A percentile compares a stretch with the other conserved stretches of the same genome.
phyloP scores from a whole-genome alignment of 179 eudicot species.

The Beta corolliflora region DNA sequence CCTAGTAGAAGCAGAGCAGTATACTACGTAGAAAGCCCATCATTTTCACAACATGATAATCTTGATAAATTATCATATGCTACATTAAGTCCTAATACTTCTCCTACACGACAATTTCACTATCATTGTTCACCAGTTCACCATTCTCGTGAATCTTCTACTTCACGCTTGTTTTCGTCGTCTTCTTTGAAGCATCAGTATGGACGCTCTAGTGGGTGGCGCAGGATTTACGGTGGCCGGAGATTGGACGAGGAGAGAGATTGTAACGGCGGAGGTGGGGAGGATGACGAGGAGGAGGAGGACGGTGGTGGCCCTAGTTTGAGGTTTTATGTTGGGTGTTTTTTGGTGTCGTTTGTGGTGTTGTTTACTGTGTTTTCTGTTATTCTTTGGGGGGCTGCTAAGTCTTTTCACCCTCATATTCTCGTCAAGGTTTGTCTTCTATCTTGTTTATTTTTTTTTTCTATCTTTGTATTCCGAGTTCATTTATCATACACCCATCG shows the following conservation, averaged over 20 bases:
- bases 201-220: constrained; percentile 37
- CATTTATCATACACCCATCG: too few species aligned
- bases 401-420: constrained; percentile 55
- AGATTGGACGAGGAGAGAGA: constrained; percentile 13
- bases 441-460: not conserved
- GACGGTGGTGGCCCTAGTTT: constrained; percentile 24
- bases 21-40: constrained; percentile 85
- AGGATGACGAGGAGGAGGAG: constrained; percentile 27
- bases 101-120: constrained; percentile 34
- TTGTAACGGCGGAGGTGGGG: constrained; percentile 24
- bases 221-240: constrained; percentile 34
- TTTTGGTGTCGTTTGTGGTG: constrained; percentile 49
- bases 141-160: constrained; percentile 80
- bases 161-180: constrained; percentile 71
- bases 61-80: constrained; percentile 59
- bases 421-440: constrained; percentile 57
- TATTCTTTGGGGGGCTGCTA: constrained; percentile 75
- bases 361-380: constrained; percentile 57
- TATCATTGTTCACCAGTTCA: constrained; percentile 62
- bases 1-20: constrained; percentile 46
- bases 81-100: constrained; percentile 16
- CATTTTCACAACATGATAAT: constrained; percentile 48
- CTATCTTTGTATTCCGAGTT: not conserved
- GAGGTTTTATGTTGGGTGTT: constrained; percentile 59
- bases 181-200: constrained; percentile 39